These are phyloP conservation scores for Vigna unguiculata DNA, from an alignment of 306 rosid genomes.

Conservation along the genomic window DNA sequence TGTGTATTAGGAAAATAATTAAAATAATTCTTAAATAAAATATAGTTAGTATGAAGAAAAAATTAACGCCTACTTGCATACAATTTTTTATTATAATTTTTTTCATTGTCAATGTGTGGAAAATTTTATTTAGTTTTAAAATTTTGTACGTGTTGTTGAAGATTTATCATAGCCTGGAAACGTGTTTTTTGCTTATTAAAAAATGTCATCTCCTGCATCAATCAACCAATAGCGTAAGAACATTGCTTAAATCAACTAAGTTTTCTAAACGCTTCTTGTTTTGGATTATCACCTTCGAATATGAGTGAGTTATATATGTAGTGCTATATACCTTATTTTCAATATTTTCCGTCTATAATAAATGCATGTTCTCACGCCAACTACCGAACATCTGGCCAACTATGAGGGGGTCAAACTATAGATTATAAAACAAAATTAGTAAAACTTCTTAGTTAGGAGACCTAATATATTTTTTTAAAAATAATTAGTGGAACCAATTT, in stretches of 20 bases:
- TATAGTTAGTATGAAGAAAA: neutral
- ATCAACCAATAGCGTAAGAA: neutral
- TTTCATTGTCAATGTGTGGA: neutral
- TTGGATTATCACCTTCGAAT: slow-evolving; percentile 8
- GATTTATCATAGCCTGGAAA: neutral
- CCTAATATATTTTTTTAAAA: neutral
- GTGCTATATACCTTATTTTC: neutral
- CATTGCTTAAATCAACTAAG: neutral
- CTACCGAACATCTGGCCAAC: slow-evolving; percentile 23
- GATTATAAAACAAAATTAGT: neutral
- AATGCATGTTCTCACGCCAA: neutral
- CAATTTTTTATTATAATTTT: neutral
- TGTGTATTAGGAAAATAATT: neutral
- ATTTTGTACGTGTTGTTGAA: neutral
- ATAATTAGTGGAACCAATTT: neutral
- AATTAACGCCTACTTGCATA: neutral
- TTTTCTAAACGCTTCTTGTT: neutral
- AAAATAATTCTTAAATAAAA: neutral
- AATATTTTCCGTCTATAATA: neutral
- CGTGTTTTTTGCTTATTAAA: slow-evolving; percentile 16
- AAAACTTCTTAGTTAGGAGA: neutral
- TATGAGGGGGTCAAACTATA: slow-evolving; percentile 6
- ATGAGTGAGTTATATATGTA: slow-evolving; percentile 4
- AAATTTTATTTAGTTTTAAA: neutral
- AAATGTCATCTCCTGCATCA: neutral